A percentile compares a stretch with the other conserved stretches of the same genome.
phyloP scores from a whole-genome alignment of 495 filamentous ascomycete species.

The Aspergillus ostianus region DNA sequence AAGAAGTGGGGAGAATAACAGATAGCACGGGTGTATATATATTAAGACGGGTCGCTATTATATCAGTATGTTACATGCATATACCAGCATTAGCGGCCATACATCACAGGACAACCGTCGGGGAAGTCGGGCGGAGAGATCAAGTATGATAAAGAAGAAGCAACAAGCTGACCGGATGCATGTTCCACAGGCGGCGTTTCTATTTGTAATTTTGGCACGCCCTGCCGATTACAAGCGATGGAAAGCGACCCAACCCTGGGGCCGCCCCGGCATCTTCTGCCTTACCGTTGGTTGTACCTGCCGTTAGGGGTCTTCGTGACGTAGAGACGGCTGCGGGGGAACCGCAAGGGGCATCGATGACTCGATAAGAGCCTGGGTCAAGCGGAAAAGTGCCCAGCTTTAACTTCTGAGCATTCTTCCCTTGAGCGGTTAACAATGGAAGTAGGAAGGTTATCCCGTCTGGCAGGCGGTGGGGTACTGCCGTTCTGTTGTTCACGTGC shows the following conservation, averaged over 20 bases:
- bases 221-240: slow-evolving; percentile 28
- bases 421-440: too few species aligned
- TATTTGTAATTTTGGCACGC: slow-evolving; percentile 17
- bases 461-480: too few species aligned
- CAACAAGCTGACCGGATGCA: background rate
- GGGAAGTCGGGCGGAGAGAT: background rate
- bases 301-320: slow-evolving; percentile 12
- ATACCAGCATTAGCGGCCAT: background rate
- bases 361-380: background rate
- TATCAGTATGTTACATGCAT: background rate
- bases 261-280: background rate
- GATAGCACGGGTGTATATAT: background rate
- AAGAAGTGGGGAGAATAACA: background rate
- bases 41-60: too few species aligned
- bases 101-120: background rate
- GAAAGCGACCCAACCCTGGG: slow-evolving; percentile 21
- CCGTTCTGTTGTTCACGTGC: too few species aligned
- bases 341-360: background rate
- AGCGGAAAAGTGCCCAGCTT: too few species aligned
- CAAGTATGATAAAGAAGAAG: background rate
- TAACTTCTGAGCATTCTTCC: too few species aligned
- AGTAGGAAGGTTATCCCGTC: too few species aligned
- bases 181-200: slow-evolving; percentile 14
- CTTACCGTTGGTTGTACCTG: slow-evolving; percentile 16
- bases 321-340: slow-evolving; percentile 1